Conservation (phyloP, 257 asterid genomes). For the Verbena officinalis region DNA sequence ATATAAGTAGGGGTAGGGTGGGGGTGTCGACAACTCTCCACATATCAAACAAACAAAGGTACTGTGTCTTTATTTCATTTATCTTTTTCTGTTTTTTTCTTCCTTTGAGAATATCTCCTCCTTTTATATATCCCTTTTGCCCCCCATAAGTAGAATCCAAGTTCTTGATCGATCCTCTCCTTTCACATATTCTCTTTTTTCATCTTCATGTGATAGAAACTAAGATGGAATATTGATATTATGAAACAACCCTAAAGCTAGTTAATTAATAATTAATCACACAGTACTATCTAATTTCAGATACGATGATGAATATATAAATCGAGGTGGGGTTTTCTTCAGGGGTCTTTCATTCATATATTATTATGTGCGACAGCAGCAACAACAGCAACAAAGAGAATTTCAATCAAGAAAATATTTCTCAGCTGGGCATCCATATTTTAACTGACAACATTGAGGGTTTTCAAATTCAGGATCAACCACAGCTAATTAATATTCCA, state of each 20-base stretch:
- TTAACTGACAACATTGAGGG: conserved; percentile 41
- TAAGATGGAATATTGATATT: conserved; percentile 34
- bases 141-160: conserved; percentile 39
- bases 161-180: conserved; percentile 40
- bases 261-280: conserved; percentile 17
- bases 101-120: conserved; percentile 19
- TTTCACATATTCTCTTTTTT: conserved; percentile 44
- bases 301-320: neutral
- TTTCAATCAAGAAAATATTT: conserved; percentile 31
- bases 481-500: conserved; percentile 32
- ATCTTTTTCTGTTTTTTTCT: conserved; percentile 22
- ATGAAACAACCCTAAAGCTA: conserved; percentile 46
- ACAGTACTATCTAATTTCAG: neutral
- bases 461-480: conserved; percentile 46
- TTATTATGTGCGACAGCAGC: conserved; percentile 42
- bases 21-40: conserved; percentile 22
- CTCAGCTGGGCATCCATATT: conserved; percentile 31
- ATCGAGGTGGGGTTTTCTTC: conserved; percentile 17
- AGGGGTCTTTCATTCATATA: neutral
- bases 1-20: neutral
- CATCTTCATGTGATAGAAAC: conserved; percentile 44
- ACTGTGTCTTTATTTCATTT: conserved; percentile 31
- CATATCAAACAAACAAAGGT: conserved; percentile 35
- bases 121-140: no score
- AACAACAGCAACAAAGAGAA: conserved; percentile 42